Base-by-base conservation (phyloP, 352 stramenopile species). In the Phytopythium vexans region DNA sequence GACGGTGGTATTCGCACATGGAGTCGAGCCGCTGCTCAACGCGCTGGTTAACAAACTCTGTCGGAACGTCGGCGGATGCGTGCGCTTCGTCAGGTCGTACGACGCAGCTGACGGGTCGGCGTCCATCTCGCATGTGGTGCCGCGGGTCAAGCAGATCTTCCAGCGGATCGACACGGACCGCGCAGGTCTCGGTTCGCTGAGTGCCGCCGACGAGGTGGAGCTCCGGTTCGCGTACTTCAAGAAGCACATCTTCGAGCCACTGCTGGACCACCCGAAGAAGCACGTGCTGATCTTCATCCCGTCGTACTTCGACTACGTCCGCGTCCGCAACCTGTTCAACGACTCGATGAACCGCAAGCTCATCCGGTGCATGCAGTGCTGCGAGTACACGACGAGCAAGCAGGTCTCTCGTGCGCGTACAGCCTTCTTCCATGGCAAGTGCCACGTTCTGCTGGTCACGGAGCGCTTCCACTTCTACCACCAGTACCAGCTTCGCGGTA, bases 401-500 rank as follows among this genome's bases (percentile, higher is more conserved):
- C 78, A 89, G 56, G 65, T 89, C 4, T 86, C 82, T 21, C 77
- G 82, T 31, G 82, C 82, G 0, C 74, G 82, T 14, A 90, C 77
- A 33, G 59, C 62, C 5, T 93, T 93, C 41, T 90, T 87, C 62
- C 82, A 93, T 56, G 82, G 82, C 32, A 68, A 80, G 14, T 81
- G 73, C 53, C 75, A 93, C 52, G 82, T 93, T 6, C 72, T 93
- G 68, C 68, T 93, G n/a, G 74, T 86, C 40, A 90, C 82, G 31
- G 82, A 93, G 58, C 82, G 82, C 8, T 93, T 90, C 63, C 82
- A 93, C 58, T 93, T 93, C 44, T 93, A 93, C 64, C 80, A 93
- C 52, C 77, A 93, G 60, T 89, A 89, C 60, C 72, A 83, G 36
- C 74, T 93, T 11, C 80, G 82, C n/a, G 82, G 82, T 4, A 73